Base-by-base conservation (phyloP, 1,284 basidiomycete genomes). In the Cystobasidium slooffiae region DNA sequence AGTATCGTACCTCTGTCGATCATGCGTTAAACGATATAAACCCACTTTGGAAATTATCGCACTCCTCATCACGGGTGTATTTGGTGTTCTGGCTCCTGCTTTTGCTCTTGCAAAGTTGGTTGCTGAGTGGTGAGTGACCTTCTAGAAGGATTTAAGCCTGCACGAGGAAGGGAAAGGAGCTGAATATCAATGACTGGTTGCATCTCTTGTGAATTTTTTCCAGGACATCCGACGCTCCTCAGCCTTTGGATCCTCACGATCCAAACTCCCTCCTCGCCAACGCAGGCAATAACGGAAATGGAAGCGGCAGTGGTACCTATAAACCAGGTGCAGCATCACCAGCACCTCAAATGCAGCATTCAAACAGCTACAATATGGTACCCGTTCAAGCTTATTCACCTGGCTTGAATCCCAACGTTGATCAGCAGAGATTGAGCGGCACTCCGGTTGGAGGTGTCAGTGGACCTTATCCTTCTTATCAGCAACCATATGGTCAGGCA, bases 1-100 rank as follows among this genome's bases (percentile, higher is more conserved):
- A 31, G 75, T 69, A 37, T 53, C 59, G 1, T 76, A 76, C 70
- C 44, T 76, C n/a, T 76, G 75, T 66, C 61, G 41, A 16, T 39
- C 53, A 8, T 76, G 75, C 62, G 24, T 37, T 6, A 74, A 74
- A 44, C 18, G 37, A 10, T 74, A 74, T 47, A 74, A 74, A 49
- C 72, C 72, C 44, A 55, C 63, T 14, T 20, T 74, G n/a, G 72
- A 74, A 44, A 68, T 74, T 37, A 68, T 74, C 37, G 43, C 63
- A 20, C 43, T 74, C 6, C 63, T 74, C 41, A 66, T 74, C 20
- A 68, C 63, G 18, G 65, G 72, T 39, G 52, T 67, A 31, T 62
- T 64, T 49, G 72, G 61, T 46, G 51, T 74, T 31, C 41, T 74
- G 52, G 49, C 63, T 16, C 72, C 72, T 49, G 63, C 63, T 59